Evolutionary conservation across 2,329 filamentous ascomycete species (phyloP).

Genomic region (Periconia sp.): DNA sequence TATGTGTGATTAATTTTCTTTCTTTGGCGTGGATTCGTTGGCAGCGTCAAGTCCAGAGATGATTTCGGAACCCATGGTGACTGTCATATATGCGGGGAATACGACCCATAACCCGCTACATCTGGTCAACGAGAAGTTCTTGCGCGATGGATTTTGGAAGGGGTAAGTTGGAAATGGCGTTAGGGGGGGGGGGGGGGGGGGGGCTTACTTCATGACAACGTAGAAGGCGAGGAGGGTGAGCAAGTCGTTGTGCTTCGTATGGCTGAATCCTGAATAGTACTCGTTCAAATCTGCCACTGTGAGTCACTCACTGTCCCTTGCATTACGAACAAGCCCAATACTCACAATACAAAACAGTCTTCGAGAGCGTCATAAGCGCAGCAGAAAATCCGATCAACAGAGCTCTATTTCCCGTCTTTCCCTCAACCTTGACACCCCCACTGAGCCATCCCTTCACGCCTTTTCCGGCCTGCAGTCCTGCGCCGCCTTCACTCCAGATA

Average conservation of each 20-base stretch:
- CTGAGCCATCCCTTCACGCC: slow-evolving; percentile 53
- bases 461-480: slow-evolving; percentile 47
- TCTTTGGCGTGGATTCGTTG: slow-evolving; percentile 32
- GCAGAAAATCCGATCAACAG: slow-evolving; percentile 65
- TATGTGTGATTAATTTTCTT: slow-evolving; percentile 25
- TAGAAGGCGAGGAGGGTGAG: slow-evolving; percentile 63
- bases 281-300: slow-evolving; percentile 63
- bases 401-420: slow-evolving; percentile 60
- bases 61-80: slow-evolving; percentile 66
- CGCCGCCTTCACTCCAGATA: slow-evolving; percentile 35
- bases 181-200: not conserved
- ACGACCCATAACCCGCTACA: slow-evolving; percentile 69
- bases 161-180: not conserved
- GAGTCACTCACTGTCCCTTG: slow-evolving; percentile 7
- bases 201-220: slow-evolving; percentile 69
- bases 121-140: slow-evolving; percentile 11
- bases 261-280: slow-evolving; percentile 64
- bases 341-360: slow-evolving; percentile 72
- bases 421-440: slow-evolving; percentile 58
- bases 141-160: not conserved
- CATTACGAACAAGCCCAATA: slow-evolving; percentile 13
- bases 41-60: slow-evolving; percentile 62
- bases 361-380: slow-evolving; percentile 69
- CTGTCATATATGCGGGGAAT: slow-evolving; percentile 67
- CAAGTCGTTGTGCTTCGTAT: slow-evolving; percentile 67